Evolutionary conservation across 2,329 filamentous ascomycete genomes (phyloP).

Genomic region (Cercospora janseana): DNA sequence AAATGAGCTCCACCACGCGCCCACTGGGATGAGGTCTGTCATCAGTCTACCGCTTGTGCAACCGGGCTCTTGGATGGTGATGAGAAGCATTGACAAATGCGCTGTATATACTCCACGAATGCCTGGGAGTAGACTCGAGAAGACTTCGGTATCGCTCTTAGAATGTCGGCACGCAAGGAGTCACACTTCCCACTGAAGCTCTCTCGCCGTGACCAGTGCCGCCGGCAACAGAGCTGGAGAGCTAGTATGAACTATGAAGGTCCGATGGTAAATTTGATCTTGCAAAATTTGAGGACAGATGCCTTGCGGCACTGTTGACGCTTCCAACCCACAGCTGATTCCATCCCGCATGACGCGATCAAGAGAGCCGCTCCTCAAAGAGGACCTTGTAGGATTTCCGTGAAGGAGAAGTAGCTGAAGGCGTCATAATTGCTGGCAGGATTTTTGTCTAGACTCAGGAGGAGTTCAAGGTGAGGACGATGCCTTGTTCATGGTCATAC

Average conservation of each 20-base stretch:
- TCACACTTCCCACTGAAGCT: slow-evolving; percentile 32
- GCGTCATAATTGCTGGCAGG: slow-evolving; percentile 27
- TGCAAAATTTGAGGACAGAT: slow-evolving; percentile 24
- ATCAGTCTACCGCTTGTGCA: too few relatives aligned
- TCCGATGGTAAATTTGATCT: slow-evolving; percentile 32
- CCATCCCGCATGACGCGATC: slow-evolving; percentile 33
- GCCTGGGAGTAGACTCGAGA: too few relatives aligned
- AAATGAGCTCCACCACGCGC: too few relatives aligned
- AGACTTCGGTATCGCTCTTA: neutral
- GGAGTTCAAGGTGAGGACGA: neutral
- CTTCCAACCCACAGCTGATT: slow-evolving; percentile 33
- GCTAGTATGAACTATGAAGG: slow-evolving; percentile 38
- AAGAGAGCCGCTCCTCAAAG: slow-evolving; percentile 32
- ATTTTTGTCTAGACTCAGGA: neutral
- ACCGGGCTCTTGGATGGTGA: too few relatives aligned
- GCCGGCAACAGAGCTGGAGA: slow-evolving; percentile 18
- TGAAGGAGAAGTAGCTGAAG: slow-evolving; percentile 32
- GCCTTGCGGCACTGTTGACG: slow-evolving; percentile 20
- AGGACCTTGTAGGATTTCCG: slow-evolving; percentile 32
- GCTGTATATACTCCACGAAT: too few relatives aligned
- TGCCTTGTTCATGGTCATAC: too few relatives aligned
- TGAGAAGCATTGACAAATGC: too few relatives aligned
- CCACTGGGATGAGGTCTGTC: too few relatives aligned
- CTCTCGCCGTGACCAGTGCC: slow-evolving; percentile 12
- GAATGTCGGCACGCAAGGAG: slow-evolving; percentile 35